Evolutionary conservation across 345 rosid genomes (phyloP), one percentile per base, ranked within the genome.

Genomic region (Citropsis articulata): DNA sequence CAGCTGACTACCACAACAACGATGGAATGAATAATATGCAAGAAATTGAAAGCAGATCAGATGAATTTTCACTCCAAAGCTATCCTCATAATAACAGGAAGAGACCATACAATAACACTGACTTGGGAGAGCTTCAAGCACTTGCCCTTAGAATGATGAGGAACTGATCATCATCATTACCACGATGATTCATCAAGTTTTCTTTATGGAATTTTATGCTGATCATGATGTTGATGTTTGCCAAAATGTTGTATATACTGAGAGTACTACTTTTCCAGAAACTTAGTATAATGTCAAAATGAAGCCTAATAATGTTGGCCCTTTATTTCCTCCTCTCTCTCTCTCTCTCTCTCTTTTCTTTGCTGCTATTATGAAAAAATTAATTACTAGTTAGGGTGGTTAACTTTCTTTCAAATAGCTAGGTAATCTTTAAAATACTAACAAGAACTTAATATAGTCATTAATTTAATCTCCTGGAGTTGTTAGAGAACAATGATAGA

Each of bases 111-210:
- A 45, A 45, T 80, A 83, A 73, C 71, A 72, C 66, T 73, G 97
- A 94, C 61, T 72, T 87, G 82, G 87, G 95, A 76, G 98, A 94
- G 87, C 95, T 94, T 82, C 97, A 94, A 80, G 95, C 92, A 71
- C 88, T 94, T 78, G 97, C 95, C 53, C 87, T 87, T 81, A 87
- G 91, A 79, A 94, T 94, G 98, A 94, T 87, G 97, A 91, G 87
- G 87, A 90, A 88, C 80, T 92, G 75, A 86, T 70, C 42, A 62
- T 48, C 27, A 76, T 28, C 19, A 38, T 9, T 2, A 57, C 40
- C 62, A 28, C 45, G 13, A 25, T 35, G 57, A 53, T 5, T 53
- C 22, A 53, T 69, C 25, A 21, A 7, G 25, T 35, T 74, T 75
- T 42, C 75, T 63, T 62, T 5, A 30, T 27, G 50, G 36, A 68